Base-by-base conservation (phyloP, 1,139 yeast species). In the Pneumocystis murina region DNA sequence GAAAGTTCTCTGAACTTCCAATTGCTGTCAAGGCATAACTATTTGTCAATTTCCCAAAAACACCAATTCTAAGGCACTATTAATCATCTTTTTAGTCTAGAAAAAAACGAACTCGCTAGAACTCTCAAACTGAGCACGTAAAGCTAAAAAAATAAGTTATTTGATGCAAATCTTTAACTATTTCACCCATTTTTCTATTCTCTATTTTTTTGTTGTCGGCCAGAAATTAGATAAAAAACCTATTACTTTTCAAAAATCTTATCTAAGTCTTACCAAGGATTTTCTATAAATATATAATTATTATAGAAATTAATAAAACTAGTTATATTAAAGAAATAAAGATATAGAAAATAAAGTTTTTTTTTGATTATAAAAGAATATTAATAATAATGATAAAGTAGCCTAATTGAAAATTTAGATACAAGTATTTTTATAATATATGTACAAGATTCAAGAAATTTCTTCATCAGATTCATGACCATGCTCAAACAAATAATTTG, bases 1-100 rank as follows among this genome's bases (percentile, higher is more conserved):
- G 94, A 73, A 94, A 94, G 79, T 94, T 94, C 77, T 94, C 97
- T 60, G 97, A 89, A 43, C 97, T 97, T 67, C 98, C 98, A 64
- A 94, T 91, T 17, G 98, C 95, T 65, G 92, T 97, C 71, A 94
- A 81, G 74, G 95, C 87, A 81, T 92, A 94, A 59, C 96, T 86
- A 82, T 94, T 94, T 73, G 99, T 94, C 71, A 94, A 82, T 76
- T 90, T 92, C 77, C 97, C 82, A 74, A 94, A 94, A 66, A 94
- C 99, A 74, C 99, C 99, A 68, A 94, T 92, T 65, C 76, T 73
- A 39, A 59, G 41, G 28, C 61, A 12, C 12, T 38, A 58, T 30
- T 63, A 38, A 55, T 14, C 20, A 12, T 17, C 24, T 4, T 17
- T 59, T 35, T 33, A 12, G n/a, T n/a, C 16, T 14, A 33, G 24